Percentiles rank a stretch among this genome's conserved stretches.
Conservation (phyloP, 2,329 filamentous ascomycete species). For the Lithohypha guttulata region DNA sequence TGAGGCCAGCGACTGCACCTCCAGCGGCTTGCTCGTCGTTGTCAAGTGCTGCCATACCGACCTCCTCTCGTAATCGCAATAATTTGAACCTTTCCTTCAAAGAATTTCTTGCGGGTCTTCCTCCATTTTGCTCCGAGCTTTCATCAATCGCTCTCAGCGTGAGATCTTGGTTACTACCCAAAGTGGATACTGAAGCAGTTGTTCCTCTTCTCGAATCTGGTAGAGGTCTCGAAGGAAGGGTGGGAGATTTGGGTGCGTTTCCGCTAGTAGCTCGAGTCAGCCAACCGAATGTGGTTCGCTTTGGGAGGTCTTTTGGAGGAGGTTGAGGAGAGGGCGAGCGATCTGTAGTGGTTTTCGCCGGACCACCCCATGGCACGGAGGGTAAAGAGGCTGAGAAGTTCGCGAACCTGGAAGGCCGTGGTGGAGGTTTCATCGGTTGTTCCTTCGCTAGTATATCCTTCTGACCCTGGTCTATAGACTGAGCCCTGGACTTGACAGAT, state of each 20-base stretch:
- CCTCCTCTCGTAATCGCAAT: constrained; percentile 64
- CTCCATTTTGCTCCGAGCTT: constrained; percentile 39
- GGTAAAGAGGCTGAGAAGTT: constrained; percentile 64
- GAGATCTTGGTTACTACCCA: constrained; percentile 72
- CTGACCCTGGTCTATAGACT: constrained; percentile 24
- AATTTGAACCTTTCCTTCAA: constrained; percentile 70
- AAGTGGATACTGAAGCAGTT: constrained; percentile 64
- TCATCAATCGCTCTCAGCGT: constrained; percentile 68
- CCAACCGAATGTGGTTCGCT: constrained; percentile 63
- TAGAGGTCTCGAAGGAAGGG: constrained; percentile 46
- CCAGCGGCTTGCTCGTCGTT: constrained; percentile 36
- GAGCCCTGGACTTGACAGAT: constrained; percentile 25
- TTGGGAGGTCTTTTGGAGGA: constrained; percentile 23
- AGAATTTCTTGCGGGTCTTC: constrained; percentile 48
- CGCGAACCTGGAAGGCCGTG: constrained; percentile 50
- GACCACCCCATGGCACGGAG: constrained; percentile 57
- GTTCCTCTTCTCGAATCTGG: constrained; percentile 58
- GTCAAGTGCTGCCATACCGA: constrained; percentile 44
- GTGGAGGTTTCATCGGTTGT: constrained; percentile 33
- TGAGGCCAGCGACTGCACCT: constrained; percentile 32
- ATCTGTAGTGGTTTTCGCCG: constrained; percentile 18
- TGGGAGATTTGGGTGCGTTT: constrained; percentile 56
- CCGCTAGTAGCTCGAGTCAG: constrained; percentile 31
- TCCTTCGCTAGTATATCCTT: constrained; percentile 26
- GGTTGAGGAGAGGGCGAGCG: constrained; percentile 25